phyloP scores from a whole-genome alignment of 1,284 basidiomycete species.

The Moesziomyces globuligerus region DNA sequence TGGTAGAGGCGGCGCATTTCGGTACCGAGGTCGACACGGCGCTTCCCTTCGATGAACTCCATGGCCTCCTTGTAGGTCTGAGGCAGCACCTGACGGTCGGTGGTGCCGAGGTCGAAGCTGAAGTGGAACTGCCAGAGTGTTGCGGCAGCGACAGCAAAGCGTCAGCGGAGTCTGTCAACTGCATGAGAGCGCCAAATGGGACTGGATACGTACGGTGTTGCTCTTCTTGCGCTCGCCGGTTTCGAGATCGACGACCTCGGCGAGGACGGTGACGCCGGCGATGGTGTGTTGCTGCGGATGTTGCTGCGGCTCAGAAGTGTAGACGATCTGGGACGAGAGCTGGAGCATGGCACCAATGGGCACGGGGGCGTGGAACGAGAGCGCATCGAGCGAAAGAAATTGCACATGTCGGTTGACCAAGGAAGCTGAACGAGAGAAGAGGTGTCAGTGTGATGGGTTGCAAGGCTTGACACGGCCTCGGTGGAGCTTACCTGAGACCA shows the following conservation, averaged over 20 bases:
- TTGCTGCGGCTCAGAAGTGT: constrained; percentile 36
- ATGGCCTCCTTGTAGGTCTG: constrained; percentile 59
- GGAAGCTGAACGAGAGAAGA: constrained; percentile 11
- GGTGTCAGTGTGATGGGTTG: too few species aligned
- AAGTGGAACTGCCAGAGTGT: constrained; percentile 54
- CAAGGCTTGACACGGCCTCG: not conserved
- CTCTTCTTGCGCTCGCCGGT: constrained; percentile 46
- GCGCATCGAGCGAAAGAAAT: constrained; percentile 66
- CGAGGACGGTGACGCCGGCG: constrained; percentile 54
- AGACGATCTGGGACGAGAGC: constrained; percentile 56
- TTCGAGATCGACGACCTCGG: constrained; percentile 55
- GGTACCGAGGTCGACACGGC: constrained; percentile 50
- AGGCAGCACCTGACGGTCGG: constrained; percentile 35
- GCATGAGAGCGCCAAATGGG: too few species aligned
- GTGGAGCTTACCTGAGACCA: constrained; percentile 54
- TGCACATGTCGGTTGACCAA: constrained; percentile 64
- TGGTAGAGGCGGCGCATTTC: constrained; percentile 55
- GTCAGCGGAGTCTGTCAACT: too few species aligned
- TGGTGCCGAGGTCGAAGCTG: constrained; percentile 53
- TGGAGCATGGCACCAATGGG: constrained; percentile 60
- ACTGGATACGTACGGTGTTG: constrained; percentile 50
- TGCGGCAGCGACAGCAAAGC: not conserved
- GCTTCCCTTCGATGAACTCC: constrained; percentile 60
- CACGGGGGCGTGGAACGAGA: constrained; percentile 60
- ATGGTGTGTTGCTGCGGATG: constrained; percentile 23